Evolutionary conservation across 2,329 filamentous ascomycete species (phyloP).

Genomic region (Blastomyces percursus): DNA sequence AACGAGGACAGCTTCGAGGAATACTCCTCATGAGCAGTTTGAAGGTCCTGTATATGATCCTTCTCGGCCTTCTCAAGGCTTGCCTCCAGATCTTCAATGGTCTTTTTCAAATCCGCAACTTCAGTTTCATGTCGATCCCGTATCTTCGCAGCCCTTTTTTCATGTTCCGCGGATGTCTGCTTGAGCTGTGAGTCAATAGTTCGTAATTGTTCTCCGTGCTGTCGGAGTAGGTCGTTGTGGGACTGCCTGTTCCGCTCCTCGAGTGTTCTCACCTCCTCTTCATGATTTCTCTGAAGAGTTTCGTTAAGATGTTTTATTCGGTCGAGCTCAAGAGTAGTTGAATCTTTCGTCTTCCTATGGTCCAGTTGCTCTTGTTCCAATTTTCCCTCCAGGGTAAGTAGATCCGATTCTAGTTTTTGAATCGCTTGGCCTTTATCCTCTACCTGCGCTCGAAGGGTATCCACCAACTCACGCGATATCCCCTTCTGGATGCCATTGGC

Average conservation of each 20-base stretch:
- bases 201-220: constrained; percentile 37
- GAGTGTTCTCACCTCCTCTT: constrained; percentile 50
- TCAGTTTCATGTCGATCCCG: constrained; percentile 46
- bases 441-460: constrained; percentile 66
- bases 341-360: constrained; percentile 55
- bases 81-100: constrained; percentile 48
- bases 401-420: constrained; percentile 46
- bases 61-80: constrained; percentile 45
- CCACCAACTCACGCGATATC: constrained; percentile 86
- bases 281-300: constrained; percentile 57
- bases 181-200: constrained; percentile 40
- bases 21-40: constrained; percentile 45
- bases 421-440: constrained; percentile 57
- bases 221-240: constrained; percentile 33
- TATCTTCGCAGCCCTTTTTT: constrained; percentile 28
- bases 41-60: constrained; percentile 49
- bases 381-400: constrained; percentile 45
- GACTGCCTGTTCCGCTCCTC: constrained; percentile 39
- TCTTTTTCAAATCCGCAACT: constrained; percentile 51
- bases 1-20: constrained; percentile 34
- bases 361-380: constrained; percentile 62
- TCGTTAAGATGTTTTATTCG: constrained; percentile 58
- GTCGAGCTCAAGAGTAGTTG: constrained; percentile 42
- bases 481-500: constrained; percentile 74
- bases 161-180: constrained; percentile 31